Base-by-base conservation (phyloP, 1,139 yeast genomes). In the Saccharomyces uvarum region DNA sequence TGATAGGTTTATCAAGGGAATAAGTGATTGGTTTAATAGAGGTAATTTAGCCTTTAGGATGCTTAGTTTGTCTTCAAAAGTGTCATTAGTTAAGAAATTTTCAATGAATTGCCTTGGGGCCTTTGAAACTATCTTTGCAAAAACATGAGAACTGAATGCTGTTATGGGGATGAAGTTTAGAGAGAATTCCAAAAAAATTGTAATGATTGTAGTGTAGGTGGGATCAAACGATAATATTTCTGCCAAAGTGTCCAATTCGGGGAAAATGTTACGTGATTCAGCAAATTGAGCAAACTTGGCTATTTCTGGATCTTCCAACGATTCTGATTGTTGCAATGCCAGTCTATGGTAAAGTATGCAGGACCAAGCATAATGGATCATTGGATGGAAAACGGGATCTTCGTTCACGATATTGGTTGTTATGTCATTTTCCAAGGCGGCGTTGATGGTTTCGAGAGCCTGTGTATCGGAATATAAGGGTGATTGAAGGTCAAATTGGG, bases 21-120 rank as follows among this genome's bases (percentile, higher is more conserved):
- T 68, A 16, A 88, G 68, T 2, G 82, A 75, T n/a, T 82, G 74
- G 11, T 66, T 59, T 21, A 69, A 33, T 16, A 69, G 54, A 0
- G 97, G 97, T 59, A 88, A 79, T 63, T 89, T 88, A 0, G 95
- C 85, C 57, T 85, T 76, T 0, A 89, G 72, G 31, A 88, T 66
- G 16, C 80, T 74, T 31, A 88, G 65, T n/a, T 83, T 75, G 55
- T 79, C 77, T 49, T 78, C 77, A 3, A 84, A 79, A 19, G 80
- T 74, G 27, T 77, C 77, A 57, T 80, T 77, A 0, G 76, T 73
- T 63, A 88, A 84, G 62, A 88, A 84, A 49, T 73, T 74, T 58
- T 79, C 82, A 14, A 84, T 75, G 8, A 85, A 75, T 42, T 76
- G 74, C 48, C 75, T 75, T 4, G 93, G 89, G 42, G 83, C 79